Evolutionary conservation across 352 stramenopile genomes (phyloP).

Genomic region (Phytophthora lateralis): DNA sequence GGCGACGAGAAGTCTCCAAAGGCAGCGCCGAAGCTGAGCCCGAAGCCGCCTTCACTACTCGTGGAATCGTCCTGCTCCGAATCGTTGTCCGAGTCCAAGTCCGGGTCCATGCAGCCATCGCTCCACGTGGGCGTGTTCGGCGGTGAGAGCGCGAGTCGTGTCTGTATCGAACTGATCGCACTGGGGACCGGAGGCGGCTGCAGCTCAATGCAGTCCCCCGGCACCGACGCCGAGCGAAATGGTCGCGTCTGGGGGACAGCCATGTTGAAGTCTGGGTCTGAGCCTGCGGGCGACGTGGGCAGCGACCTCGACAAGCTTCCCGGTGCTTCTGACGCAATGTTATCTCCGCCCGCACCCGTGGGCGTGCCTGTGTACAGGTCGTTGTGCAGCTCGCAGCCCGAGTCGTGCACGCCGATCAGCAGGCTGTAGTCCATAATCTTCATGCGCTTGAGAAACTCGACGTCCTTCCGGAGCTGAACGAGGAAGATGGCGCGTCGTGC

Average conservation of each 20-base stretch:
- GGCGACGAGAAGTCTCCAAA: constrained; percentile 29
- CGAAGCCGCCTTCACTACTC: constrained; percentile 41
- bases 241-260: constrained; percentile 9
- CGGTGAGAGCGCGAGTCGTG: constrained; percentile 29
- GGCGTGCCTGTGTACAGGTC: constrained; percentile 47
- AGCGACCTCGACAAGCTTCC: constrained; percentile 37
- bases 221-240: constrained; percentile 22
- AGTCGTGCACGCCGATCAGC: constrained; percentile 92
- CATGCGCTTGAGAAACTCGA: constrained; percentile 91
- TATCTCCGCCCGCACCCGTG: constrained; percentile 19
- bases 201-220: constrained; percentile 9
- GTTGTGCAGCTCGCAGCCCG: constrained; percentile 56
- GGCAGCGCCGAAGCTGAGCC: constrained; percentile 22
- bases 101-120: constrained; percentile 16
- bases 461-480: constrained; percentile 88
- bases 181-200: constrained; percentile 11
- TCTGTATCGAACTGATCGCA: constrained; percentile 10
- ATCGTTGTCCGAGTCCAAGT: constrained; percentile 46
- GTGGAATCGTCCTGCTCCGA: constrained; percentile 46
- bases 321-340: constrained; percentile 9
- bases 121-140: constrained; percentile 30
- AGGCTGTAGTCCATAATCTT: constrained; percentile 97
- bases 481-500: constrained; percentile 80
- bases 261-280: background rate
- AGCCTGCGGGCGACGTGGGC: constrained; percentile 42